Conservation (phyloP, 2,329 filamentous ascomycete species). For the Cryphonectria radicalis region DNA sequence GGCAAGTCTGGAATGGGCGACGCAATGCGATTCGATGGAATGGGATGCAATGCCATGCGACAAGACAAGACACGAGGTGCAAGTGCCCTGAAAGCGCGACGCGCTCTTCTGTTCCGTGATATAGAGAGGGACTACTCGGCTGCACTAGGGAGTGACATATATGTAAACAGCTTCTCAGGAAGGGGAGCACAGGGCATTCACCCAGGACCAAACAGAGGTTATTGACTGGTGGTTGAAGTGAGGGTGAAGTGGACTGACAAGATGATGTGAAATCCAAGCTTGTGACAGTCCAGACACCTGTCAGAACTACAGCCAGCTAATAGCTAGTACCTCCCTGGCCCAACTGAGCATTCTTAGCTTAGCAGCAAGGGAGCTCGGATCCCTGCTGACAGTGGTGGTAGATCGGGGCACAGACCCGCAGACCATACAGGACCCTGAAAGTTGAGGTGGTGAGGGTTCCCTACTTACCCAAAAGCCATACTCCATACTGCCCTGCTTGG, state of each 20-base stretch:
- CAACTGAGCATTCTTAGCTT: too few relatives aligned
- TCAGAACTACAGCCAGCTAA: constrained; percentile 1
- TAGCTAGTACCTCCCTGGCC: background rate
- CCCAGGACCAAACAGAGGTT: background rate
- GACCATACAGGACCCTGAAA: background rate
- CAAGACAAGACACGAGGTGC: too few relatives aligned
- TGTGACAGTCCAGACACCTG: constrained; percentile 16
- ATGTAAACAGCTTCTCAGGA: background rate
- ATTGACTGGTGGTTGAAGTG: background rate
- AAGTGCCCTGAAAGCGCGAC: too few relatives aligned
- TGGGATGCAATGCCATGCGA: background rate
- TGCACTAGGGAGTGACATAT: background rate
- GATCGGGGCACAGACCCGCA: background rate
- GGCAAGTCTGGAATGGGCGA: background rate
- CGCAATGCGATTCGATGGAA: background rate
- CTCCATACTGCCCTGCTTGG: background rate
- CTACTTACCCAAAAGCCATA: too few relatives aligned
- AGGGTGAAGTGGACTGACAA: background rate
- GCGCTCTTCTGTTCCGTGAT: background rate
- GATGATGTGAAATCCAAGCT: constrained; percentile 6
- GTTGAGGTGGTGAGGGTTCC: background rate
- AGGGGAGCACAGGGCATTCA: background rate
- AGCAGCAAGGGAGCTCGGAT: constrained; percentile 1
- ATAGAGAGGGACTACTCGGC: background rate
- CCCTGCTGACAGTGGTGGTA: background rate